A percentile compares a stretch with the other conserved stretches of the same genome.
phyloP scores from a whole-genome alignment of 768 basidiomycete species.

The Suillus spraguei region DNA sequence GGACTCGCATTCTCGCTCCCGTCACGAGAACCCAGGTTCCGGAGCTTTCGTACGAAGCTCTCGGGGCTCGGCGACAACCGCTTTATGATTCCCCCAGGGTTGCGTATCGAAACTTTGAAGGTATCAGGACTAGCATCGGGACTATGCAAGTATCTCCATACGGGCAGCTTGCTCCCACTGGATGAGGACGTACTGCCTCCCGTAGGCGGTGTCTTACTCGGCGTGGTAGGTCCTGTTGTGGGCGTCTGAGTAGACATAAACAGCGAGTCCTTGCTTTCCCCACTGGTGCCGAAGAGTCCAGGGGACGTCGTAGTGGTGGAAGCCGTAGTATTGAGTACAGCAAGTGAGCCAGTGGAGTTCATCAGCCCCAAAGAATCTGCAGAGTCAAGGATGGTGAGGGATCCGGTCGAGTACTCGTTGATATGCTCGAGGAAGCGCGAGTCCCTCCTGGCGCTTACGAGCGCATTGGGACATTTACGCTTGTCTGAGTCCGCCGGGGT shows the following conservation, averaged over 20 bases:
- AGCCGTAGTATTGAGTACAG: constrained; percentile 11
- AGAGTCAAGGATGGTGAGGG: constrained; percentile 15
- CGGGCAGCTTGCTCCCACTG: constrained; percentile 32
- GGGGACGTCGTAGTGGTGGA: constrained; percentile 19
- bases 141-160: constrained; percentile 28
- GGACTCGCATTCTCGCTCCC: constrained; percentile 26
- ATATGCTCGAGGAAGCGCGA: constrained; percentile 30
- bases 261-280: constrained; percentile 21
- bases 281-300: constrained; percentile 5
- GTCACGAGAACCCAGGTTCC: constrained; percentile 22
- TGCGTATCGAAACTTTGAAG: constrained; percentile 17
- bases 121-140: constrained; percentile 29
- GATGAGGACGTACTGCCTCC: constrained; percentile 4
- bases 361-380: background rate
- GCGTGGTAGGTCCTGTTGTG: constrained; percentile 26
- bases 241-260: constrained; percentile 30
- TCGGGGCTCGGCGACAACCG: constrained; percentile 20
- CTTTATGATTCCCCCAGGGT: background rate
- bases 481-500: constrained; percentile 11
- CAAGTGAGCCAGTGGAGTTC: constrained; percentile 14
- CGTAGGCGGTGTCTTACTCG: constrained; percentile 24
- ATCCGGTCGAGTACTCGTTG: constrained; percentile 14
- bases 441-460: constrained; percentile 5
- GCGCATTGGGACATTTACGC: constrained; percentile 11
- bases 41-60: constrained; percentile 25